Evolutionary conservation across 352 stramenopile genomes (phyloP).

Genomic region (Phytophthora pluvialis): DNA sequence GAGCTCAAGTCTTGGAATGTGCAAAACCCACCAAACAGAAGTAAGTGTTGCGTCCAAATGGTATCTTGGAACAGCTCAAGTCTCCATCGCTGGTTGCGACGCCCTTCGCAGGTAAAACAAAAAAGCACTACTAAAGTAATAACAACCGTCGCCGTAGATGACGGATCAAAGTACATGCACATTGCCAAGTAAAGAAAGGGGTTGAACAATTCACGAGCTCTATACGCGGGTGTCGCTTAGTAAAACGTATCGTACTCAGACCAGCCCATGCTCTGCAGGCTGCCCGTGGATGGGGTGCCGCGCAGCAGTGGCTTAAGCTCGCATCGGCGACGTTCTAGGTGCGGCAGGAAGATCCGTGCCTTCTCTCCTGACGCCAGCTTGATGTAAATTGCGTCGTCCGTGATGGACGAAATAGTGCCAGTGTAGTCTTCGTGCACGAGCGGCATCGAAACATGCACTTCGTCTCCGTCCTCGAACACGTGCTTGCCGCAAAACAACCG

Average conservation of each 20-base stretch:
- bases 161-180: constrained; percentile 27
- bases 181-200: constrained; percentile 22
- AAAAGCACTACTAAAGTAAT: constrained; percentile 23
- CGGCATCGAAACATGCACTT: constrained; percentile 71
- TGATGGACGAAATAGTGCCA: constrained; percentile 79
- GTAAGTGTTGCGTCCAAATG: constrained; percentile 1
- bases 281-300: constrained; percentile 49
- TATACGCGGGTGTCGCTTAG: constrained; percentile 12
- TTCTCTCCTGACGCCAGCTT: constrained; percentile 70
- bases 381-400: constrained; percentile 74
- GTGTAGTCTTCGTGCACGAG: constrained; percentile 76
- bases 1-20: too few relatives aligned
- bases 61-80: not conserved
- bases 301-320: constrained; percentile 72
- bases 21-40: not conserved
- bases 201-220: constrained; percentile 10
- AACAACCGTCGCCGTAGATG: constrained; percentile 15
- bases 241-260: constrained; percentile 71
- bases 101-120: constrained; percentile 17
- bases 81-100: constrained; percentile 1
- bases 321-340: constrained; percentile 64
- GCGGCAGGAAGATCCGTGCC: constrained; percentile 63
- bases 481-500: constrained; percentile 72
- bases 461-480: constrained; percentile 83
- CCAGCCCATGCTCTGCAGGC: constrained; percentile 62